Base-by-base conservation (phyloP, 2,329 filamentous ascomycete species). In the Aspergillus awamori region DNA sequence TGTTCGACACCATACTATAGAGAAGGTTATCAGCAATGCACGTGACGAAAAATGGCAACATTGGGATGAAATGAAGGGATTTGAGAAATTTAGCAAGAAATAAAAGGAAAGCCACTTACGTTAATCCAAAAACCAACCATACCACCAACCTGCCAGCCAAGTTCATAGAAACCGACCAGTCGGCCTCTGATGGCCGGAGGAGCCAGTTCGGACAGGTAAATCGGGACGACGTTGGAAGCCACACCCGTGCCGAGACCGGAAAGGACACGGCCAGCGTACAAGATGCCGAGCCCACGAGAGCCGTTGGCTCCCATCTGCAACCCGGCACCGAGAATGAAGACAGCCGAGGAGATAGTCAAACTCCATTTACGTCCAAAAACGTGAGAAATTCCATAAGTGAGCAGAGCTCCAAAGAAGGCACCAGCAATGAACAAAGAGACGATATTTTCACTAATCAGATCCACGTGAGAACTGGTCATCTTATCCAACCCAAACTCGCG, bases 401-500 rank as follows among this genome's bases (percentile, higher is more conserved):
- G 81, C 17, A 91, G 73, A 26, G 87, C 86, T 58, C 90, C 90
- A 69, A 93, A 92, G 79, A 93, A 92, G 63, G 89, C 89, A 62
- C 90, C 90, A n/a, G 90, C 90, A 74, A 93, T 90, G 78, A 91
- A 92, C 39, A 90, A 84, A 10, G 88, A 91, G 57, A 92, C 89
- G 63, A 92, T 91, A 73, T 92, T 93, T 66, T 87, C 80, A 71
- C 87, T 88, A 54, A 89, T 80, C 13, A 90, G 75, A 28, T 85
- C 83, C 26, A 87, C 77, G n/a, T 84, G 71, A 3, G 69, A 58
- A 0, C 72, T 57, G 4, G 73, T 75, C 76, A 87, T 84, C 1
- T 78, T 70, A 8, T 76, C 79, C 63, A 93, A 86, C 6, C 79
- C 71, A 71, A 93, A 93, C 72, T 93, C 90, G 0, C 79, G 67